Percentiles rank a stretch among this genome's conserved stretches.
Conservation (phyloP, 2,329 filamentous ascomycete species). For the Arthrobotrys iridis region DNA sequence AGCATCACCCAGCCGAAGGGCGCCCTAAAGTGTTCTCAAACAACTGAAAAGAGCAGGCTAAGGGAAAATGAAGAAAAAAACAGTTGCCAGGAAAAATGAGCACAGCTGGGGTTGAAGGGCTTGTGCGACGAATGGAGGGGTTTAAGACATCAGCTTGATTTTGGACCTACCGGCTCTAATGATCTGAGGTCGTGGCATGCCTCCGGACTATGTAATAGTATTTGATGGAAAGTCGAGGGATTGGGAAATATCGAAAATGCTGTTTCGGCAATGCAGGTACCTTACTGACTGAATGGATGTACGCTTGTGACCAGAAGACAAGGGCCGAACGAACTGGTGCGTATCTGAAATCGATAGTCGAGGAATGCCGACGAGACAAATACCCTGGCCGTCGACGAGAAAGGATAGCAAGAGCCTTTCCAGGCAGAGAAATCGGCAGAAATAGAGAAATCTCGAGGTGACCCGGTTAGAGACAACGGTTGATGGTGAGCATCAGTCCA, state of each 20-base stretch:
- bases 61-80: neutral
- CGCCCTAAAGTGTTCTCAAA: slow-evolving; percentile 26
- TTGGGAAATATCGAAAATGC: slow-evolving; percentile 24
- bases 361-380: slow-evolving; percentile 23
- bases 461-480: slow-evolving; percentile 21
- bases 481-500: slow-evolving; percentile 15
- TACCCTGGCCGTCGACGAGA: neutral
- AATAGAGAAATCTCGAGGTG: slow-evolving; percentile 3
- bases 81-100: slow-evolving; percentile 6
- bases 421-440: neutral
- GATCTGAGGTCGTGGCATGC: slow-evolving; percentile 68
- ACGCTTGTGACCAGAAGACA: neutral
- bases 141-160: slow-evolving; percentile 55
- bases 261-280: slow-evolving; percentile 54
- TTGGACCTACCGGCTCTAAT: slow-evolving; percentile 66
- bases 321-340: slow-evolving; percentile 11
- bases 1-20: slow-evolving; percentile 51
- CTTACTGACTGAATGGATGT: slow-evolving; percentile 15
- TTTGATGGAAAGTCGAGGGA: slow-evolving; percentile 44
- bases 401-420: neutral
- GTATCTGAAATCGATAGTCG: slow-evolving; percentile 45
- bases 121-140: slow-evolving; percentile 50
- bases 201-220: slow-evolving; percentile 8
- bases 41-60: slow-evolving; percentile 15
- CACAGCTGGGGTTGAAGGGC: slow-evolving; percentile 6